A percentile compares a stretch with the other conserved stretches of the same genome.
Conservation (phyloP, 1,139 yeast species). For the Geotrichum bryndzae region DNA sequence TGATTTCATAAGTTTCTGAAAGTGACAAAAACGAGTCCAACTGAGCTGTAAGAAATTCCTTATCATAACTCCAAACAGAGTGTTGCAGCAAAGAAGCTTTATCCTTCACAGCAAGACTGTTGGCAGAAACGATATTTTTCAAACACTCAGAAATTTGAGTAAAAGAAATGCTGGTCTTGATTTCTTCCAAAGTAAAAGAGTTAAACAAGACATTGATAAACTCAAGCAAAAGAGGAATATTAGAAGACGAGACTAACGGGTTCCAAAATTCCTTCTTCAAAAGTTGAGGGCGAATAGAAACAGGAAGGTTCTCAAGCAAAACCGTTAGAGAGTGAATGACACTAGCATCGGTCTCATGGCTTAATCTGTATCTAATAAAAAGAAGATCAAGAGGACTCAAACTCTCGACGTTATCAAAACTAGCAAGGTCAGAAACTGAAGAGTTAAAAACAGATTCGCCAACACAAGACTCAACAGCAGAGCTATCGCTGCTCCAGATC, state of each 20-base stretch:
- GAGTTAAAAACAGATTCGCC: neutral
- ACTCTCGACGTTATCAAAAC: neutral
- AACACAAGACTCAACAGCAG: neutral
- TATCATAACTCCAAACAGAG: slow-evolving; percentile 10
- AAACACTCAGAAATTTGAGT: neutral
- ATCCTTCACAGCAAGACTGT: neutral
- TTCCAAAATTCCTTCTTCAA: slow-evolving; percentile 10
- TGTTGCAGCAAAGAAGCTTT: slow-evolving; percentile 7
- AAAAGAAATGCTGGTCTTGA: neutral
- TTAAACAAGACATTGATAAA: neutral
- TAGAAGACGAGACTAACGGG: neutral
- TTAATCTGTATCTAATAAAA: slow-evolving; percentile 4
- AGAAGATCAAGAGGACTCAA: slow-evolving; percentile 3
- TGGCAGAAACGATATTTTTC: neutral
- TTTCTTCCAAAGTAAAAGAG: neutral
- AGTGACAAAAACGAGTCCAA: neutral
- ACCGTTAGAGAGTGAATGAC: neutral
- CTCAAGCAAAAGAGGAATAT: neutral
- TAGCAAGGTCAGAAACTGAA: neutral
- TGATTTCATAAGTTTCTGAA: slow-evolving; percentile 1
- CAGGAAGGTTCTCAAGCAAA: neutral
- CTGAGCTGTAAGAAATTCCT: slow-evolving; percentile 1
- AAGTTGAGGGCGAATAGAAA: neutral
- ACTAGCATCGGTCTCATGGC: slow-evolving; percentile 1
- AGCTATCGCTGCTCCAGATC: slow-evolving; percentile 2